Conservation (phyloP, 805 yeast genomes). For the Ogataea pilisensis region DNA sequence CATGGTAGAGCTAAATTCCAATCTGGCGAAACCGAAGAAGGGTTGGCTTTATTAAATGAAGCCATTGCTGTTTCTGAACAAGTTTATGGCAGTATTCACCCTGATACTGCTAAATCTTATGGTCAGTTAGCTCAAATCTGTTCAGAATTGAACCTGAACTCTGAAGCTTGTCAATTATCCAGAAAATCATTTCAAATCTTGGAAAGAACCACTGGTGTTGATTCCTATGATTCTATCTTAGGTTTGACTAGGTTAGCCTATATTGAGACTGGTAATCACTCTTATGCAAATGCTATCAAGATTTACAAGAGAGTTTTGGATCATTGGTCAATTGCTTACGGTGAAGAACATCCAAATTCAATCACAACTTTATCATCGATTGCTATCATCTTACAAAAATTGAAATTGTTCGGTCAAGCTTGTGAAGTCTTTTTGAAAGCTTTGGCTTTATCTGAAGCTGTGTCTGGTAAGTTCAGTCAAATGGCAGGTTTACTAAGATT, state of each 20-base stretch:
- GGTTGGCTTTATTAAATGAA: slow-evolving; percentile 62
- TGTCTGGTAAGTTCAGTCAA: slow-evolving; percentile 57
- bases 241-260: slow-evolving; percentile 71
- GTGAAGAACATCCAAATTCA: slow-evolving; percentile 65
- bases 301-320: slow-evolving; percentile 56
- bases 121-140: slow-evolving; percentile 62
- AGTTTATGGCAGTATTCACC: slow-evolving; percentile 75
- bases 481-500: slow-evolving; percentile 63
- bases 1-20: slow-evolving; percentile 45
- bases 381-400: slow-evolving; percentile 53
- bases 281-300: slow-evolving; percentile 56
- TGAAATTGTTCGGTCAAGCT: slow-evolving; percentile 46
- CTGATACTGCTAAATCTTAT: slow-evolving; percentile 71
- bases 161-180: slow-evolving; percentile 59
- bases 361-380: slow-evolving; percentile 60
- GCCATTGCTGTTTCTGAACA: slow-evolving; percentile 74
- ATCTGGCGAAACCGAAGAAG: slow-evolving; percentile 45
- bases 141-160: slow-evolving; percentile 51
- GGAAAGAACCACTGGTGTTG: slow-evolving; percentile 80
- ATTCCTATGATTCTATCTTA: slow-evolving; percentile 70
- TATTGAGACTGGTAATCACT: slow-evolving; percentile 59
- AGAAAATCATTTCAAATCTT: slow-evolving; percentile 67
- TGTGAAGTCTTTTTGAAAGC: slow-evolving; percentile 51
- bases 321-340: slow-evolving; percentile 55
- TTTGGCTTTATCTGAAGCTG: slow-evolving; percentile 42